Evolutionary conservation across 495 filamentous ascomycete species (phyloP).

Genomic region (Penicillium canescens): DNA sequence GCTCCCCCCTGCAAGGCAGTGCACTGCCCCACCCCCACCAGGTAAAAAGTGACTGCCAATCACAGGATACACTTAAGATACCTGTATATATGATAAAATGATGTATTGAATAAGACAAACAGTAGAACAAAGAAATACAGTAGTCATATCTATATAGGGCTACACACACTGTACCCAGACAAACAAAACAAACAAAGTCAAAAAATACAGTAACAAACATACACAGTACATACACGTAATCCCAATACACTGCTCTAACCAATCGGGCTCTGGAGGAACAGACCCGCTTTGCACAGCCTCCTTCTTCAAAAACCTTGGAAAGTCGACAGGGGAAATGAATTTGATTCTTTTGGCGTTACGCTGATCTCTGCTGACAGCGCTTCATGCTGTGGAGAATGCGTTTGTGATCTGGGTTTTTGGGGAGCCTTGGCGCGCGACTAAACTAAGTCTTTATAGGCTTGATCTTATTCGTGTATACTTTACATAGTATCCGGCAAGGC

Average conservation of each 20-base stretch:
- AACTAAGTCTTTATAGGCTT: constrained; percentile 6
- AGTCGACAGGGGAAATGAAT: constrained; percentile 19
- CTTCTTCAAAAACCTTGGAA: constrained; percentile 27
- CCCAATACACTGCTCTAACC: constrained; percentile 17
- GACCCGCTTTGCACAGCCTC: constrained; percentile 37
- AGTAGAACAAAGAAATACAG: no score
- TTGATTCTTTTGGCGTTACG: constrained; percentile 16
- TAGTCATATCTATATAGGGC: no score
- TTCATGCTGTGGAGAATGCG: constrained; percentile 10
- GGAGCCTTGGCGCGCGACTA: constrained; percentile 21
- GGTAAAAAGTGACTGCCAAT: constrained; percentile 19
- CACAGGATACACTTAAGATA: neutral
- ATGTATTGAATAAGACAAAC: neutral
- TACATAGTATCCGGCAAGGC: neutral
- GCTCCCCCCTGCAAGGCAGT: constrained; percentile 28
- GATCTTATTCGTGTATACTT: neutral
- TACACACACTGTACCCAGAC: neutral
- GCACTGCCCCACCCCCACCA: constrained; percentile 30
- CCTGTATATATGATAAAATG: neutral
- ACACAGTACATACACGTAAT: constrained; percentile 16
- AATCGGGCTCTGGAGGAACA: constrained; percentile 24
- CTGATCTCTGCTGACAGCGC: constrained; percentile 20
- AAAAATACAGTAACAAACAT: constrained; percentile 11
- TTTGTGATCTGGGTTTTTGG: neutral
- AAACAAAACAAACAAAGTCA: neutral